Percentiles rank a stretch among this genome's conserved stretches.
Conservation (phyloP, 192 early-diverging fungal genomes). For the Kappamyces sp. region DNA sequence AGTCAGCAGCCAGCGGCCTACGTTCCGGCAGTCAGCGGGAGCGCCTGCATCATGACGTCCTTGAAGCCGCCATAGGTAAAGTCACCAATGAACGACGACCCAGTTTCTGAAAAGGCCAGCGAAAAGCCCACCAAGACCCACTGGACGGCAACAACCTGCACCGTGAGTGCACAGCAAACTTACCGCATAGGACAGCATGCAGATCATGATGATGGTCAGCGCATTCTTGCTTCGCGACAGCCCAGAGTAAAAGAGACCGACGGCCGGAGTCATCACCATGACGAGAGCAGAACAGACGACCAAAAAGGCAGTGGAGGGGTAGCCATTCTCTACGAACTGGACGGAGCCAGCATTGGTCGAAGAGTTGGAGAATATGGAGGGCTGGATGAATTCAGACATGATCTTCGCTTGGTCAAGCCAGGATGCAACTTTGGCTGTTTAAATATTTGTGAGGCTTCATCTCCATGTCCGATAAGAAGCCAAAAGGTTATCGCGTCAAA, state of each 20-base stretch:
- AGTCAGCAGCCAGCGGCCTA: too few species aligned
- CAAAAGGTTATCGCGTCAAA: too few species aligned
- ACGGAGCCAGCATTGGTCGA: background rate
- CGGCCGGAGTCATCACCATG: constrained; percentile 91
- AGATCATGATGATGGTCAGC: constrained; percentile 81
- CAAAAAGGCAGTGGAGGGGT: constrained; percentile 46
- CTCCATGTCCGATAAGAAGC: too few species aligned
- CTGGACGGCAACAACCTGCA: constrained; percentile 83
- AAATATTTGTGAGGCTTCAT: too few species aligned
- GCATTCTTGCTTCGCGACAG: constrained; percentile 90
- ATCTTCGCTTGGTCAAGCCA: too few species aligned
- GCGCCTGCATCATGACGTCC: constrained; percentile 46
- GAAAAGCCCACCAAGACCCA: constrained; percentile 91
- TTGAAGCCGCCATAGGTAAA: constrained; percentile 68
- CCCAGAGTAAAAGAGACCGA: constrained; percentile 95
- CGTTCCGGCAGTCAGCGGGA: constrained; percentile 46
- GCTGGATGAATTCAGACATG: too few species aligned
- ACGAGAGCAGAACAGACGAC: constrained; percentile 71
- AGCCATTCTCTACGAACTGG: constrained; percentile 18
- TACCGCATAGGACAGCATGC: constrained; percentile 42
- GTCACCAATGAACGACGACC: constrained; percentile 71
- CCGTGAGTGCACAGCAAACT: constrained; percentile 45
- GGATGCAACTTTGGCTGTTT: too few species aligned
- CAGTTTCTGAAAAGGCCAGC: constrained; percentile 74
- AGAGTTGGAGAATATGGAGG: too few species aligned